A percentile compares a stretch with the other conserved stretches of the same genome.
These are phyloP conservation scores for Choanephora cucurbitarum DNA, from an alignment of 371 early-diverging fungal genomes.

Conservation along the genomic window DNA sequence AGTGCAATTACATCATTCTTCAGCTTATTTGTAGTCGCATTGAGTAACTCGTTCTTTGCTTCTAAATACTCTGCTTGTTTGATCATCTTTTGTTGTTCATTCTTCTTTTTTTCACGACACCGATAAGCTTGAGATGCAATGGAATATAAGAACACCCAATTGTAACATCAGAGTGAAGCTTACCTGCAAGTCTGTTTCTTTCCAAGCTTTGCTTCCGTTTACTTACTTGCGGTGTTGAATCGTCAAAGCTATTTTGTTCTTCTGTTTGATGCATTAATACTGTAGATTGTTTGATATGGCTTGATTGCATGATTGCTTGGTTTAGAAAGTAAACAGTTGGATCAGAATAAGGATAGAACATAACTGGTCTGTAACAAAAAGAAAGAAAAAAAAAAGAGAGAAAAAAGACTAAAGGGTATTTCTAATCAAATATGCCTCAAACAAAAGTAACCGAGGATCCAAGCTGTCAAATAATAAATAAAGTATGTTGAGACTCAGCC, in stretches of 20 bases:
- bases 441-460: too few relatives aligned
- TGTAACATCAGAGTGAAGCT: not conserved
- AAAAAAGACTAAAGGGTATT: too few relatives aligned
- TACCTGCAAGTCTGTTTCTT: slow-evolving; percentile 19
- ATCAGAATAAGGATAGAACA: too few relatives aligned
- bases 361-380: too few relatives aligned
- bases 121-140: slow-evolving; percentile 1
- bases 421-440: too few relatives aligned
- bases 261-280: not conserved
- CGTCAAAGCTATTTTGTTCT: not conserved
- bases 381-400: too few relatives aligned
- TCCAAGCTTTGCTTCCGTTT: slow-evolving; percentile 10
- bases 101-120: slow-evolving; percentile 16
- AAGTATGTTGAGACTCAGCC: too few relatives aligned
- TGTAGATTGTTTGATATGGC: not conserved
- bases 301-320: too few relatives aligned
- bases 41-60: slow-evolving; percentile 7
- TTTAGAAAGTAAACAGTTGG: too few relatives aligned
- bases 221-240: not conserved
- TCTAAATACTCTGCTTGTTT: slow-evolving; percentile 10
- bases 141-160: not conserved
- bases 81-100: slow-evolving; percentile 16
- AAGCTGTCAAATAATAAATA: too few relatives aligned
- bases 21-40: not conserved
- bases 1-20: slow-evolving; percentile 9